Evolutionary conservation across 495 filamentous ascomycete genomes (phyloP).

Genomic region (Lasiosphaeria ovina): DNA sequence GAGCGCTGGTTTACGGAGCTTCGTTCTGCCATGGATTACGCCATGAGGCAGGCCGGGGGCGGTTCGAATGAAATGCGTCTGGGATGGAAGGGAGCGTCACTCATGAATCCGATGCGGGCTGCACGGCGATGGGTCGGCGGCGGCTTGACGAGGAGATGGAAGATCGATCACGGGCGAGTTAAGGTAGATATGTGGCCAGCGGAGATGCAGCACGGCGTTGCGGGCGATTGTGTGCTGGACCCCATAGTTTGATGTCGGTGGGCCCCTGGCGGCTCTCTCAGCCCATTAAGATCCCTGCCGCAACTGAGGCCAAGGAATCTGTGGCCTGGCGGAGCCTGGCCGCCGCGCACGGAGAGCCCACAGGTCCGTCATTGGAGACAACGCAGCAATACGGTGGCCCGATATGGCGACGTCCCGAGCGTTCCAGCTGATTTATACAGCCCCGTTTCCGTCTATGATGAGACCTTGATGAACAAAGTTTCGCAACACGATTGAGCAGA

Average conservation of each 20-base stretch:
- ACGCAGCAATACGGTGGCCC: slow-evolving; percentile 12
- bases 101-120: slow-evolving; percentile 10
- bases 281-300: slow-evolving; percentile 21
- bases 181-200: slow-evolving; percentile 3
- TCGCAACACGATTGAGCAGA: no score
- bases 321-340: no score
- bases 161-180: slow-evolving; percentile 1
- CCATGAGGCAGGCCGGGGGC: slow-evolving; percentile 44
- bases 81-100: slow-evolving; percentile 14
- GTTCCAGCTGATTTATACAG: no score
- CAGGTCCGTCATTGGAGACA: slow-evolving; percentile 13
- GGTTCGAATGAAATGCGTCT: slow-evolving; percentile 14
- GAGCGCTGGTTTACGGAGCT: slow-evolving; percentile 50
- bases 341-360: not conserved
- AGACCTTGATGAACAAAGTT: no score
- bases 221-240: slow-evolving; percentile 16
- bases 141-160: not conserved
- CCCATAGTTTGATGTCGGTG: slow-evolving; percentile 10
- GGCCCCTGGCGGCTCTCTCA: slow-evolving; percentile 21
- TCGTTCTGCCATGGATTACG: slow-evolving; percentile 60
- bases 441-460: no score
- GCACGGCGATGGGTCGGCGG: not conserved
- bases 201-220: slow-evolving; percentile 13
- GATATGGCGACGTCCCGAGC: not conserved
- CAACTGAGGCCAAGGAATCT: no score